phyloP scores from a whole-genome alignment of 139 green algal genomes.

The Spirogloea muscicola region DNA sequence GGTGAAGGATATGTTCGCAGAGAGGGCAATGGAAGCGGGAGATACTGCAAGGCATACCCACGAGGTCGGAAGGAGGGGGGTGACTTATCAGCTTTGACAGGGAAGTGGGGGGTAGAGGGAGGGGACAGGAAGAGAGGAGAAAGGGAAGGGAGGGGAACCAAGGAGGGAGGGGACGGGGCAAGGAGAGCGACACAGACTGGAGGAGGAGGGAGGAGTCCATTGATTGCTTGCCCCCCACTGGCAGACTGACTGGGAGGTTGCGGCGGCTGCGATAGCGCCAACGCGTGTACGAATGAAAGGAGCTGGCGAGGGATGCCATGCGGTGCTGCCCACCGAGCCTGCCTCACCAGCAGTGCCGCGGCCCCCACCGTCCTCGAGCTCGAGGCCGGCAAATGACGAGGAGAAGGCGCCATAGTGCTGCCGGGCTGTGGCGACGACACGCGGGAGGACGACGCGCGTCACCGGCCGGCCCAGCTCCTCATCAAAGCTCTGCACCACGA shows the following conservation, averaged over 20 bases:
- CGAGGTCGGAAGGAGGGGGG: background rate
- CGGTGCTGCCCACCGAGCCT: too few species aligned
- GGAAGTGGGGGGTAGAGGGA: background rate
- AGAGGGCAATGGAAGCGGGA: background rate
- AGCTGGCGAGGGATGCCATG: too few species aligned
- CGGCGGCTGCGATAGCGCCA: too few species aligned
- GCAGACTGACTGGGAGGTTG: too few species aligned
- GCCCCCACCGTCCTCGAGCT: conserved; percentile 25
- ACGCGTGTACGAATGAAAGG: too few species aligned
- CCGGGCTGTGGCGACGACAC: background rate
- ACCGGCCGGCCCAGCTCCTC: background rate
- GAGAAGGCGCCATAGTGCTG: conserved; percentile 5
- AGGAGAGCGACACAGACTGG: too few species aligned
- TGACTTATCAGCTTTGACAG: background rate
- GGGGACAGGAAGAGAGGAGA: background rate
- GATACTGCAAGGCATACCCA: background rate
- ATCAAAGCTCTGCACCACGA: conserved; percentile 4
- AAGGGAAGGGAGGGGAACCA: background rate
- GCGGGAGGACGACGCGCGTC: conserved; percentile 8
- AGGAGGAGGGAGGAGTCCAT: too few species aligned
- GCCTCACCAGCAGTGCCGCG: conserved; percentile 11
- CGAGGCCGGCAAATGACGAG: conserved; percentile 7
- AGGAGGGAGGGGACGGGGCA: background rate
- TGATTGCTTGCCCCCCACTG: too few species aligned
- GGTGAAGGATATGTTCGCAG: background rate